Evolutionary conservation across 2,329 filamentous ascomycete genomes (phyloP), one percentile per base, ranked within the genome.

Genomic region (Aciculosporium take): DNA sequence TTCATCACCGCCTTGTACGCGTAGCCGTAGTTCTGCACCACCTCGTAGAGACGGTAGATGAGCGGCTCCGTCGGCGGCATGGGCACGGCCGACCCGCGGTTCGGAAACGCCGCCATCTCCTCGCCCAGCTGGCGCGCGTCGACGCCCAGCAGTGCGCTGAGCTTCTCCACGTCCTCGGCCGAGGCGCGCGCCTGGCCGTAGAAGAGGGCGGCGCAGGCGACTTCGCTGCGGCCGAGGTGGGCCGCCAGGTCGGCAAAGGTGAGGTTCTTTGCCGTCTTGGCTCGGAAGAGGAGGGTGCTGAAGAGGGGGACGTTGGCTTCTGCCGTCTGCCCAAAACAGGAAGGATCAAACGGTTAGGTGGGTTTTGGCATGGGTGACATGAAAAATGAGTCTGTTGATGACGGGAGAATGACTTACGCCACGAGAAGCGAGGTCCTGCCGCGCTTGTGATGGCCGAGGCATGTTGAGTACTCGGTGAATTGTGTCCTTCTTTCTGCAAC

Each of bases 21-120:
- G 60, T 94, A 93, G 1, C 89, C 89, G 56, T 95, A 95, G 61
- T 94, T 96, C 66, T 95, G 88, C 47, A 96, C 81, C 57, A 95
- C 83, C 69, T 96, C 89, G 60, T 86, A 95, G 45, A 95, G 61
- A 2, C 89, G 71, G 61, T 96, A 96, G 56, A 95, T 88, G 51
- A 61, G 56, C 18, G 61, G 62, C 33, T 63, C 60, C 17, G 51
- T 49, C 5, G 60, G 60, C 10, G 60, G 60, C 60, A 63, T 62
- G 4, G 54, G 55, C 1, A 54, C 59, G 0, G 79, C 74, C 40
- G 78, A 71, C 27, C 88, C 88, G 3, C 88, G 75, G 59, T 94
- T 84, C 0, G 87, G 88, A 54, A 84, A 88, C 0, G 77, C 81
- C 27, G 68, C 67, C 47, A 91, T 68, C 52, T 84, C 74, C 3